Percentiles rank a stretch among this genome's conserved stretches.
Conservation (phyloP, 495 filamentous ascomycete species). For the Rostrohypoxylon terebratum region DNA sequence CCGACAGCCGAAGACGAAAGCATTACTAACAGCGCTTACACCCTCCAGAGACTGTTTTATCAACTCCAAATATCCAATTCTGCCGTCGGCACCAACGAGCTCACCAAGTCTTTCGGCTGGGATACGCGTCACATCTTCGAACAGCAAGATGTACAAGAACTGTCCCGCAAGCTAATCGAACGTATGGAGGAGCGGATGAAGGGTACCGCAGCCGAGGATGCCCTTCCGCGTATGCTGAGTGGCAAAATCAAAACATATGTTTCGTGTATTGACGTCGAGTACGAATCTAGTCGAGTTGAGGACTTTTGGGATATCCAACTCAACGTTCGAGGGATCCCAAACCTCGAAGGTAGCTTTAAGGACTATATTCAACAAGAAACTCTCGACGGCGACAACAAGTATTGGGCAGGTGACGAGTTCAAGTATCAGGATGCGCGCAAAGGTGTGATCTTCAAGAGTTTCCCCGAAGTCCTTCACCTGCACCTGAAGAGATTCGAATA, state of each 20-base stretch:
- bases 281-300: conserved; percentile 92
- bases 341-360: conserved; percentile 91
- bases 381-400: conserved; percentile 98
- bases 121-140: conserved; percentile 98
- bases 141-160: conserved; percentile 98
- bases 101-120: conserved; percentile 97
- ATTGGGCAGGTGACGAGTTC: conserved; percentile 87
- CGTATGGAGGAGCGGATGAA: conserved; percentile 97
- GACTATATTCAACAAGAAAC: conserved; percentile 97
- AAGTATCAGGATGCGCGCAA: conserved; percentile 97
- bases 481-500: conserved; percentile 99
- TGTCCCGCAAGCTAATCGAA: conserved; percentile 97
- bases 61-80: conserved; percentile 84
- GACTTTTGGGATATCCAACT: conserved; percentile 99
- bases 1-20: conserved; percentile 87
- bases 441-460: conserved; percentile 95
- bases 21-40: conserved; percentile 88
- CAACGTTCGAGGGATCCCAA: conserved; percentile 94
- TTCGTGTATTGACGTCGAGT: conserved; percentile 97
- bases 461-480: conserved; percentile 93
- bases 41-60: conserved; percentile 93
- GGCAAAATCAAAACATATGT: conserved; percentile 99
- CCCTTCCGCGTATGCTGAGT: conserved; percentile 88
- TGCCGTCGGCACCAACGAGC: conserved; percentile 89
- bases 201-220: conserved; percentile 93